phyloP scores from a whole-genome alignment of 371 early-diverging fungal genomes.

The Mortierella sp. region DNA sequence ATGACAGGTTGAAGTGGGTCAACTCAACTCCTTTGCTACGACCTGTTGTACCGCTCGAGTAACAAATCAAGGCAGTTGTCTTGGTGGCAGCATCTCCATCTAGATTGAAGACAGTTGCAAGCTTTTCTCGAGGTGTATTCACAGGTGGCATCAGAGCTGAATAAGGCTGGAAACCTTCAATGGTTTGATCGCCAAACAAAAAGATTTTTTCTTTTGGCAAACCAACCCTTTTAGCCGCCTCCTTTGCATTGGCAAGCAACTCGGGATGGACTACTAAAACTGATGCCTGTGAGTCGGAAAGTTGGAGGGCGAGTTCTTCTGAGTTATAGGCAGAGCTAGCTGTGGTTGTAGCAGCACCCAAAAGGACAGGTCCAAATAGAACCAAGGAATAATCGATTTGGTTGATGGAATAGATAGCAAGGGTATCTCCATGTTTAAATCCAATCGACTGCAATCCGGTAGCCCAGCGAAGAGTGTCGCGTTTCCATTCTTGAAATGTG shows the following conservation, averaged over 20 bases:
- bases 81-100: too few species aligned
- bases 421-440: conserved; percentile 70
- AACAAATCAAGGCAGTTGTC: conserved; percentile 74
- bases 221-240: conserved; percentile 63
- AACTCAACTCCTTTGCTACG: conserved; percentile 83
- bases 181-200: conserved; percentile 59
- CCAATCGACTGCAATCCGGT: conserved; percentile 68
- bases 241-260: conserved; percentile 57
- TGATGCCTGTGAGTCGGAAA: conserved; percentile 71
- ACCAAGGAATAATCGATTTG: conserved; percentile 63
- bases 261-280: conserved; percentile 60
- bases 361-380: conserved; percentile 58
- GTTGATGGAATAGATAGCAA: conserved; percentile 77
- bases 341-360: conserved; percentile 73
- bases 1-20: conserved; percentile 80
- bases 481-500: conserved; percentile 67
- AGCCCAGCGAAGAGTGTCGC: conserved; percentile 63
- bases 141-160: conserved; percentile 34
- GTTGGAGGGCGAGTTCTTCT: conserved; percentile 77
- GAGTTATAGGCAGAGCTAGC: conserved; percentile 81
- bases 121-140: conserved; percentile 8
- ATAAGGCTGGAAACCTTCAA: conserved; percentile 49
- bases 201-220: conserved; percentile 60
- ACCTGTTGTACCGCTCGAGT: conserved; percentile 85
- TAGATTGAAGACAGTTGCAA: conserved; percentile 9